phyloP scores from a whole-genome alignment of 176 grass and related monocot genomes.

The Triticum turgidum region DNA sequence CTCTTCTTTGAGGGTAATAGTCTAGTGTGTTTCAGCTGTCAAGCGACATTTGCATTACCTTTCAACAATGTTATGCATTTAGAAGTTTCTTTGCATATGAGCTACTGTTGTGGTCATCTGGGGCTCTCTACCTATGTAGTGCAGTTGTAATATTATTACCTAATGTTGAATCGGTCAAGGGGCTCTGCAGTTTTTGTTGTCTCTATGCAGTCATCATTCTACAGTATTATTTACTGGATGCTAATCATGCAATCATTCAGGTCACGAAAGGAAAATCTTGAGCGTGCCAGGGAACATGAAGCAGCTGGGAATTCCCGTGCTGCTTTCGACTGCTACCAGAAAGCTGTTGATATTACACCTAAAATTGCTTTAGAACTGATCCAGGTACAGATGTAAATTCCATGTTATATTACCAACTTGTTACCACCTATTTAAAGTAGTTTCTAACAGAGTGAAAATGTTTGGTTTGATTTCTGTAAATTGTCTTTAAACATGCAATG shows the following conservation, averaged over 20 bases:
- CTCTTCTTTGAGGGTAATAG: slow-evolving; percentile 29
- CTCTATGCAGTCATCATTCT: slow-evolving; percentile 1
- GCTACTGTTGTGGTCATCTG: not conserved
- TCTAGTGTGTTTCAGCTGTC: slow-evolving; percentile 23
- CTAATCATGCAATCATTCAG: slow-evolving; percentile 38
- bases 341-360: slow-evolving; percentile 97
- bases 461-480: not conserved
- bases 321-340: slow-evolving; percentile 91
- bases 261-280: slow-evolving; percentile 86
- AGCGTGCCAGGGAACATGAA: slow-evolving; percentile 87
- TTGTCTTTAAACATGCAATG: slow-evolving; percentile 31
- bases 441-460: not conserved
- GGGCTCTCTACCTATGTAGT: not conserved
- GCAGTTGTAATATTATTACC: slow-evolving; percentile 8
- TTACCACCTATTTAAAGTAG: not conserved
- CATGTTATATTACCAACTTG: slow-evolving; percentile 6
- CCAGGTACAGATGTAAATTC: slow-evolving; percentile 50
- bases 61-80: slow-evolving; percentile 3
- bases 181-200: not conserved
- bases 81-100: not conserved
- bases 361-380: slow-evolving; percentile 83
- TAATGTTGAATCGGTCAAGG: not conserved
- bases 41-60: not conserved
- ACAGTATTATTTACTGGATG: not conserved
- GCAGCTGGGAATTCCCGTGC: slow-evolving; percentile 79